phyloP scores from a whole-genome alignment of 2,329 filamentous ascomycete species.

The Penicillium brevicompactum region DNA sequence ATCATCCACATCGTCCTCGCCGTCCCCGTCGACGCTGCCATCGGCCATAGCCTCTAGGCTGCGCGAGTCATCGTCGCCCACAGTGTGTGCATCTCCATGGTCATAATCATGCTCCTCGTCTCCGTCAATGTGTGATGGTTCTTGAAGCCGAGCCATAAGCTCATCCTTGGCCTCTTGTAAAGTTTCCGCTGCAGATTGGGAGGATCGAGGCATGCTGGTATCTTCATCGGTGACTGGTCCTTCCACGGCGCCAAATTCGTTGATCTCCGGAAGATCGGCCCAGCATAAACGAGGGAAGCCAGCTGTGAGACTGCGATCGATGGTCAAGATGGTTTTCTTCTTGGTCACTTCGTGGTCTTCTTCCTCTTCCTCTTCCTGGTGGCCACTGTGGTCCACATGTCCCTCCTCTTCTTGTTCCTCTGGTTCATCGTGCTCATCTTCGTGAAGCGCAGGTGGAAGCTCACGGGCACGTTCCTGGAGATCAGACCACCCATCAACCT shows the following conservation, averaged over 20 bases:
- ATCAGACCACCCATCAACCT: constrained; percentile 49
- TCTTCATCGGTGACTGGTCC: constrained; percentile 48
- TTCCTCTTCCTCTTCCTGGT: constrained; percentile 25
- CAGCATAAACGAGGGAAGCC: constrained; percentile 45
- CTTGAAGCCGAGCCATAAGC: constrained; percentile 52
- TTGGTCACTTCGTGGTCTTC: constrained; percentile 33
- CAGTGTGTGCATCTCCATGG: constrained; percentile 43
- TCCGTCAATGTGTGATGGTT: constrained; percentile 45
- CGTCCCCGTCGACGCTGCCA: constrained; percentile 52
- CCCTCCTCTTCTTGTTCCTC: constrained; percentile 17
- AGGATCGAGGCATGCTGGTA: constrained; percentile 49
- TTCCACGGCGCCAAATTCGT: constrained; percentile 42
- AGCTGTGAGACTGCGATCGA: constrained; percentile 43
- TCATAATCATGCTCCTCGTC: constrained; percentile 43
- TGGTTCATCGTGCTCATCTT: constrained; percentile 25
- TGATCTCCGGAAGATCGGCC: constrained; percentile 48
- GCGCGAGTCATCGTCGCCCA: constrained; percentile 44
- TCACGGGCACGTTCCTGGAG: constrained; percentile 43
- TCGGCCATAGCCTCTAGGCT: constrained; percentile 48
- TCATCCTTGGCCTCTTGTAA: constrained; percentile 56
- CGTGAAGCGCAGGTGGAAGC: constrained; percentile 37
- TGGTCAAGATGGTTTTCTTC: constrained; percentile 45
- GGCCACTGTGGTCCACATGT: constrained; percentile 36
- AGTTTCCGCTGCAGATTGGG: constrained; percentile 52
- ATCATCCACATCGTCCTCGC: constrained; percentile 55